These are phyloP conservation scores for Amanita exitialis DNA, from an alignment of 768 basidiomycete species.

Conservation along the genomic window DNA sequence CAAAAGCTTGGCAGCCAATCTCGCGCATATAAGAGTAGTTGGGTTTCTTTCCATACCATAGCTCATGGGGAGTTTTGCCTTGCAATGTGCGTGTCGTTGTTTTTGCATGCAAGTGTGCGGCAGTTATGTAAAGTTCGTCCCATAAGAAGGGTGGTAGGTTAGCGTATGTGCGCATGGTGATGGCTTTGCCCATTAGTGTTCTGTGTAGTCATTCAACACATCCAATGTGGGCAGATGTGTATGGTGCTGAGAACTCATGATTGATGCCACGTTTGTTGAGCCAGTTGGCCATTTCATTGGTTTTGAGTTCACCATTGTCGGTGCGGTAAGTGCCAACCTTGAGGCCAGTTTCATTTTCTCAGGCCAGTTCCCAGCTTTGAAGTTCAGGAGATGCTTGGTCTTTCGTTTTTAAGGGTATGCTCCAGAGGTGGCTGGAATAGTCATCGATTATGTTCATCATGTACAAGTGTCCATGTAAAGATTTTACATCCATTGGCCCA, in stretches of 20 bases:
- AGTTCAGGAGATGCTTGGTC: slow-evolving; percentile 14
- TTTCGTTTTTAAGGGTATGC: slow-evolving; percentile 21
- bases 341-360: slow-evolving; percentile 13
- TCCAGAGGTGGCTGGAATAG: slow-evolving; percentile 20
- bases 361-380: slow-evolving; percentile 16
- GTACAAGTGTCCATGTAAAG: slow-evolving; percentile 17
- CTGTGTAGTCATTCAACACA: slow-evolving; percentile 24
- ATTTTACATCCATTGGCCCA: slow-evolving; percentile 9
- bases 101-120: slow-evolving; percentile 13
- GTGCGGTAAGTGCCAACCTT: slow-evolving; percentile 17
- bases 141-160: slow-evolving; percentile 18
- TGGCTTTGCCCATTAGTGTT: slow-evolving; percentile 20
- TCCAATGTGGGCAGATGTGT: slow-evolving; percentile 27
- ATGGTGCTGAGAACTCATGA: slow-evolving; percentile 15
- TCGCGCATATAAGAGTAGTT: slow-evolving; percentile 19
- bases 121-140: slow-evolving; percentile 23
- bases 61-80: slow-evolving; percentile 10
- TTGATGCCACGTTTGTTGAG: slow-evolving; percentile 6
- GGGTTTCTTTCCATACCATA: slow-evolving; percentile 12
- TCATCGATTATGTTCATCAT: no score
- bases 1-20: slow-evolving; percentile 19
- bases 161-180: slow-evolving; percentile 19
- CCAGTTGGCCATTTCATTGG: slow-evolving; percentile 13
- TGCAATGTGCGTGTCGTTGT: slow-evolving; percentile 14
- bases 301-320: slow-evolving; percentile 10